Evolutionary conservation across 208 protist genomes (phyloP), one percentile per base, ranked within the genome.

Genomic region (Trypanosomatidae sp.): DNA sequence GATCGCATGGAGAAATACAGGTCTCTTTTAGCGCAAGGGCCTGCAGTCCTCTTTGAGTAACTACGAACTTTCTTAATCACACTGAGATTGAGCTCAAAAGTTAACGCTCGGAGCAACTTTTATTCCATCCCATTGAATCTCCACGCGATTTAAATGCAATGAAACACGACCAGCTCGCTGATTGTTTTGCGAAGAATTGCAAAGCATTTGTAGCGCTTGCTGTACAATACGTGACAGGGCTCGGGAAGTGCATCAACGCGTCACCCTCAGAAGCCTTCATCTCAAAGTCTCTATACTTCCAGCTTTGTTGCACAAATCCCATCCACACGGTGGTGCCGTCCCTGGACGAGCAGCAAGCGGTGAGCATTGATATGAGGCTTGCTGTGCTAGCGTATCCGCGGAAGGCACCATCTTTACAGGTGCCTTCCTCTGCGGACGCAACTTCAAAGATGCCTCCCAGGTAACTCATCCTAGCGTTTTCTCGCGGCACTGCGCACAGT

Each of bases 1-100:
- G 52, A 82, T 67, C 15, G 80, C 69, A 4, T 81, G 60, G 70
- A 71, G 73, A n/a, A 82, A 82, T 41, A 71, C 70, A 19, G 73
- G 73, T 33, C 25, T 78, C 12, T 77, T 82, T 30, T 71, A 79
- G 56, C 66, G 67, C 10, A 68, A 74, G 41, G 73, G 66, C 50
- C 33, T 78, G 33, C 9, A 43, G 28, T 73, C 73, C 0, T 73
- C 79, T 50, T 47, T 71, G 0, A 70, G 1, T 77, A 30, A 73
- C 73, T 41, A 69, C 43, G n/a, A 74, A 62, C 12, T 69, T 79
- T 30, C 22, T 66, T 1, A 79, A 80, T 19, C 46, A 71, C 5
- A 41, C 76, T 17, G 44, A 19, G 30, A 77, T 77, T 33, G 43
- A 49, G 3, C 60, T 76, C 33, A 80, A 55, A 74, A 62, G 60